Evolutionary conservation across 148 eudicot genomes (phyloP).

Genomic region (Pouteria glomerata): DNA sequence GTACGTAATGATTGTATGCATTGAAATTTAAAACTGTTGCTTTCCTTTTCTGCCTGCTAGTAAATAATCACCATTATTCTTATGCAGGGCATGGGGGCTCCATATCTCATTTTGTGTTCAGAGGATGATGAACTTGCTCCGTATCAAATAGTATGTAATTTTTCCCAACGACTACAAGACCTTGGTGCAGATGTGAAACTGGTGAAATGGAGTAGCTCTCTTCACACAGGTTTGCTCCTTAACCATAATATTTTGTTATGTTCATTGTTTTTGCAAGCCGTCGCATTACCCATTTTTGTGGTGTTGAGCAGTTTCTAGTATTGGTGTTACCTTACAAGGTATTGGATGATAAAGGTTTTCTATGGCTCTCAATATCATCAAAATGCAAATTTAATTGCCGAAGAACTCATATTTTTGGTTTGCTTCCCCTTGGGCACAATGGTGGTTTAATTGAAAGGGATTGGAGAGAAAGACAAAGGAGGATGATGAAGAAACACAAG

Average conservation of each 20-base stretch:
- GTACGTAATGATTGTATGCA: conserved; percentile 41
- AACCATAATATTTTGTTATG: neutral
- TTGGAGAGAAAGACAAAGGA: neutral
- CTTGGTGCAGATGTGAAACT: conserved; percentile 79
- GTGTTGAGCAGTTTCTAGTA: neutral
- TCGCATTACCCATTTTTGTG: neutral
- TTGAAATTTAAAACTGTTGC: conserved; percentile 3
- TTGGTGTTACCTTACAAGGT: neutral
- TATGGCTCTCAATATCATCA: neutral
- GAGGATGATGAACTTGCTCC: conserved; percentile 95
- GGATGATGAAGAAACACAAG: neutral
- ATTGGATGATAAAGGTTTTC: neutral
- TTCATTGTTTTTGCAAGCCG: neutral
- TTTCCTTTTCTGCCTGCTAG: neutral
- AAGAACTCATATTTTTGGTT: neutral
- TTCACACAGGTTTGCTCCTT: conserved; percentile 73
- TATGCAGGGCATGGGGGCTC: conserved; percentile 68
- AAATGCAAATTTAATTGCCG: neutral
- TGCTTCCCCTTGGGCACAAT: neutral
- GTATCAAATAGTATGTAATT: conserved; percentile 53
- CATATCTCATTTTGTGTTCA: conserved; percentile 85
- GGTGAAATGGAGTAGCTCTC: conserved; percentile 83
- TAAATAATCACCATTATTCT: neutral
- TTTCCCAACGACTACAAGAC: conserved; percentile 55
- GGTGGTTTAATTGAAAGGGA: neutral